Conservation (phyloP, 371 early-diverging fungal species). For the Mucor ambiguus region DNA sequence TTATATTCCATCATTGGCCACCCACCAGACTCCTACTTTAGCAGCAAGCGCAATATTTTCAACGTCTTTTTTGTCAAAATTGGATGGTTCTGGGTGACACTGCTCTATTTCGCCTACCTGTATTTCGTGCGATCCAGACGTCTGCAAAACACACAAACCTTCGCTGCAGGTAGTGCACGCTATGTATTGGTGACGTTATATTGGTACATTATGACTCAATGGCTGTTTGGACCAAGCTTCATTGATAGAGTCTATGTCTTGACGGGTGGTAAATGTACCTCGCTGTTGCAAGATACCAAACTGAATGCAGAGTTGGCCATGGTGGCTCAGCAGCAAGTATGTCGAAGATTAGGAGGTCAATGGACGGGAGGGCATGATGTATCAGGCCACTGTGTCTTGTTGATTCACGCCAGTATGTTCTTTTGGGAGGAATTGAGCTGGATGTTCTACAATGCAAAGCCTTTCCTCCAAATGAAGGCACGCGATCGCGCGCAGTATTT, state of each 20-base stretch:
- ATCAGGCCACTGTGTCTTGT: constrained; percentile 88
- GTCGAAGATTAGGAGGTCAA: constrained; percentile 67
- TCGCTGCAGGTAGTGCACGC: constrained; percentile 44
- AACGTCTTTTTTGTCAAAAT: constrained; percentile 80
- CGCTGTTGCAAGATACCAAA: constrained; percentile 18
- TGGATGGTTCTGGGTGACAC: constrained; percentile 85
- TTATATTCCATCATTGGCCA: constrained; percentile 31
- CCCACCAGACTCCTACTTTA: constrained; percentile 53
- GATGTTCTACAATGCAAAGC: constrained; percentile 31
- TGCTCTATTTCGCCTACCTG: constrained; percentile 53
- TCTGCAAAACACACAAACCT: constrained; percentile 20
- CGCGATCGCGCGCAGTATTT: constrained; percentile 26
- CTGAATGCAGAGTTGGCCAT: constrained; percentile 6
- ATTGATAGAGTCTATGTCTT: constrained; percentile 77
- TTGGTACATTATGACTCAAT: constrained; percentile 84
- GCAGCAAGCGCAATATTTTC: constrained; percentile 74
- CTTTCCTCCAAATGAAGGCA: constrained; percentile 22
- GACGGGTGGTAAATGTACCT: constrained; percentile 69
- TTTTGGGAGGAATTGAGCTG: constrained; percentile 72
- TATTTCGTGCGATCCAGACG: constrained; percentile 21
- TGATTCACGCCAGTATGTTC: constrained; percentile 83
- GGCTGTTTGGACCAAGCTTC: constrained; percentile 81
- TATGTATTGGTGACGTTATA: constrained; percentile 74
- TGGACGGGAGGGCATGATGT: constrained; percentile 85
- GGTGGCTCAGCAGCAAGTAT: constrained; percentile 44